Percentiles rank a stretch among this genome's conserved stretches.
Evolutionary conservation across 208 protist genomes (phyloP).

Genomic region (Naegleria lovaniensis): DNA sequence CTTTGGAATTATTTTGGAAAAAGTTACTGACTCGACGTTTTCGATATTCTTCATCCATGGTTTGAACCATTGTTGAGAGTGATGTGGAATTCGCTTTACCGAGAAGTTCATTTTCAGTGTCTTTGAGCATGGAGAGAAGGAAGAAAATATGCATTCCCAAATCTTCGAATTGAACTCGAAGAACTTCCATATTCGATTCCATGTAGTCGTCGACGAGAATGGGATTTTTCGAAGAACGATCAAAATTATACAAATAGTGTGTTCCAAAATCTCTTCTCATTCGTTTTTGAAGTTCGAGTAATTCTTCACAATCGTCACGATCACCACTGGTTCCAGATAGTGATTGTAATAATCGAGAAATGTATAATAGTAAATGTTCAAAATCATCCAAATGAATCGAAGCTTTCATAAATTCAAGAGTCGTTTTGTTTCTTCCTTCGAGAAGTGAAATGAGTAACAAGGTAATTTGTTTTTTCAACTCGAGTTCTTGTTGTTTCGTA

Average conservation of each 20-base stretch:
- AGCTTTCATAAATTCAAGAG: neutral
- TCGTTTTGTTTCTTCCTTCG: neutral
- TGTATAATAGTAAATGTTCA: neutral
- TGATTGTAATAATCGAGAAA: neutral
- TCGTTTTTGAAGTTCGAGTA: neutral
- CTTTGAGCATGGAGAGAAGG: neutral
- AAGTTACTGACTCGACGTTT: neutral
- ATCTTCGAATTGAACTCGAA: neutral
- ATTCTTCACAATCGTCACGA: neutral
- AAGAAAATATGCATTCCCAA: neutral
- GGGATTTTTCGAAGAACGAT: neutral
- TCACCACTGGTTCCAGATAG: neutral
- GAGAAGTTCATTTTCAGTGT: neutral
- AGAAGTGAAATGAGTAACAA: neutral
- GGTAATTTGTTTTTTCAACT: neutral
- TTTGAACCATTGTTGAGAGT: neutral
- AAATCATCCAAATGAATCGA: neutral
- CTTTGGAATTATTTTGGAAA: neutral
- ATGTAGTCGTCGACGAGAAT: neutral
- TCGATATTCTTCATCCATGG: neutral
- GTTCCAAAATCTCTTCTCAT: neutral
- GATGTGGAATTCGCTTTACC: neutral
- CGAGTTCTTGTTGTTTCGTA: neutral
- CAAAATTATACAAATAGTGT: neutral
- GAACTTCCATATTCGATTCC: neutral